Conservation (phyloP, 2,329 filamentous ascomycete species). For the Stemphylium beticola region DNA sequence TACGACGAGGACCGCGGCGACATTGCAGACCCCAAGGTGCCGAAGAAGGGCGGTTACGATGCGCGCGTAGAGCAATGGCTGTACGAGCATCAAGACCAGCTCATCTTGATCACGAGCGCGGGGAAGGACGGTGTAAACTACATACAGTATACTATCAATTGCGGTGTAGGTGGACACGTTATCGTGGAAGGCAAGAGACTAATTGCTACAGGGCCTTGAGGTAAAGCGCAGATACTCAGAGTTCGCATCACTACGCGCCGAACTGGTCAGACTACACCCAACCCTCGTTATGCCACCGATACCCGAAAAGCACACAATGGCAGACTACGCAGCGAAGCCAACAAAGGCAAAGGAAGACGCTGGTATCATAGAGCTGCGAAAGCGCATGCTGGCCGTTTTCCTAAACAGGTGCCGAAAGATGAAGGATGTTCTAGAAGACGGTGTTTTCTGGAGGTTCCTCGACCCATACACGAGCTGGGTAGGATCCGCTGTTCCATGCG, state of each 20-base stretch:
- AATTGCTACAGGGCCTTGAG: conserved; percentile 76
- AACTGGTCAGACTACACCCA: conserved; percentile 88
- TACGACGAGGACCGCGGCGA: conserved; percentile 60
- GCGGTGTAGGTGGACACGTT: conserved; percentile 68
- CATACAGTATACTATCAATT: conserved; percentile 96
- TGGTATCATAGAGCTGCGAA: conserved; percentile 93
- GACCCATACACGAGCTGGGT: conserved; percentile 99
- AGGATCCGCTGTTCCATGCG: conserved; percentile 38
- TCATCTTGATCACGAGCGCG: conserved; percentile 90
- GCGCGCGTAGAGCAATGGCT: conserved; percentile 97
- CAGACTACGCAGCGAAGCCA: conserved; percentile 96
- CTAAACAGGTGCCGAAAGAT: conserved; percentile 91
- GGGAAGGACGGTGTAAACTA: conserved; percentile 93
- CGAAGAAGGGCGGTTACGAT: conserved; percentile 86
- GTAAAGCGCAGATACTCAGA: conserved; percentile 95
- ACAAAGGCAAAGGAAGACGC: conserved; percentile 98
- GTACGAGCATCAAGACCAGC: conserved; percentile 89
- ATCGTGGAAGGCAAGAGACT: conserved; percentile 9
- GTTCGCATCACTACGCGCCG: conserved; percentile 88
- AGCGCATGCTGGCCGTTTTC: conserved; percentile 96
- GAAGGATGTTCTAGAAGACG: conserved; percentile 89
- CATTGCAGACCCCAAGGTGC: conserved; percentile 45
- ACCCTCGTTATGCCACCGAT: conserved; percentile 96
- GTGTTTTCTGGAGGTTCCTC: conserved; percentile 96
- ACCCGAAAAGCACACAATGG: conserved; percentile 98